Percentiles rank a stretch among this genome's conserved stretches.
Conservation (phyloP, 257 asterid species). For the Salvia hispanica region DNA sequence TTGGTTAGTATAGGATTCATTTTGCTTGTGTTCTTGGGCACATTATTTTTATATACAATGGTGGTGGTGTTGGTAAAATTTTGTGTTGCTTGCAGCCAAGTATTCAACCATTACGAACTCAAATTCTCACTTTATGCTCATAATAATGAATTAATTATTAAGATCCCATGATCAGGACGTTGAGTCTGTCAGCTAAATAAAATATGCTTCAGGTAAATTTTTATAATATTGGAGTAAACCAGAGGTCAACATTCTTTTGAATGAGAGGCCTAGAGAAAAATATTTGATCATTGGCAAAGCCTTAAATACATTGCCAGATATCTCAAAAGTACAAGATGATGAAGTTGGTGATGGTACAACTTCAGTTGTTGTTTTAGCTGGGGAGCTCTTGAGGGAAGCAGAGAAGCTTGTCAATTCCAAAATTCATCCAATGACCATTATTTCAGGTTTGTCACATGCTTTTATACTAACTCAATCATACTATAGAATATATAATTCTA, state of each 20-base stretch:
- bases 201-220: not conserved
- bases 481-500: not conserved
- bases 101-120: not conserved
- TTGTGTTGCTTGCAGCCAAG: not conserved
- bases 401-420: constrained; percentile 89
- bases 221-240: constrained; percentile 2
- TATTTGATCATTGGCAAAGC: constrained; percentile 4
- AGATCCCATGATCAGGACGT: not conserved
- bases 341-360: constrained; percentile 99
- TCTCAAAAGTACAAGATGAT: constrained; percentile 97
- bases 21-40: not conserved
- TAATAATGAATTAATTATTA: not conserved
- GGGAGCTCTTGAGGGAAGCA: constrained; percentile 96
- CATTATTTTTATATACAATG: not conserved
- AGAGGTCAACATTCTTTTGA: constrained; percentile 9
- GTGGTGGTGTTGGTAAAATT: constrained; percentile 10
- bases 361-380: constrained; percentile 96
- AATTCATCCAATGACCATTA: constrained; percentile 97
- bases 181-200: not conserved
- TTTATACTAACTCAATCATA: not conserved
- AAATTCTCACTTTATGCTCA: not conserved
- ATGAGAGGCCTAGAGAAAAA: not conserved
- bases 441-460: constrained; percentile 56
- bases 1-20: not conserved
- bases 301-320: constrained; percentile 61